A percentile compares a stretch with the other conserved stretches of the same genome.
phyloP scores from a whole-genome alignment of 371 early-diverging fungal species.

The Circinella umbellata region DNA sequence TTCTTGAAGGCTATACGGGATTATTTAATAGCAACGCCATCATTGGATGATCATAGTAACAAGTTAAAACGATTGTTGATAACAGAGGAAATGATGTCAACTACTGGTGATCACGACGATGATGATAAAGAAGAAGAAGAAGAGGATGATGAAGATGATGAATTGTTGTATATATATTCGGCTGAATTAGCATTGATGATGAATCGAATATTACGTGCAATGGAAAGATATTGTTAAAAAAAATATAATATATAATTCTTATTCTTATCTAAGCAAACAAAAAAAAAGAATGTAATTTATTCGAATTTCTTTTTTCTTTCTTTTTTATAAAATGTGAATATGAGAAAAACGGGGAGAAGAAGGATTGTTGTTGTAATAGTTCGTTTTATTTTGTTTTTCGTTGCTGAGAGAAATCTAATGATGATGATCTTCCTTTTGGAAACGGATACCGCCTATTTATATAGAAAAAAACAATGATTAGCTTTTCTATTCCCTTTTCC shows the following conservation, averaged over 20 bases:
- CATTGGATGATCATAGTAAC: not conserved
- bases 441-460: constrained; percentile 72
- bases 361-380: not conserved
- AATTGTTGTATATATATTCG: constrained; percentile 5
- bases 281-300: not conserved
- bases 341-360: not conserved
- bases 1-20: not conserved
- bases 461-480: not conserved
- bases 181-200: constrained; percentile 5
- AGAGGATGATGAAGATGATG: not conserved
- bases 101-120: not conserved
- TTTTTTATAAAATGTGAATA: constrained; percentile 1
- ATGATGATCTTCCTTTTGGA: constrained; percentile 64
- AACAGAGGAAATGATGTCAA: not conserved
- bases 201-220: constrained; percentile 8
- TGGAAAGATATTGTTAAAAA: constrained; percentile 14
- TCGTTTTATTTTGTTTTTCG: constrained; percentile 1
- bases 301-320: not conserved
- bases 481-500: not conserved
- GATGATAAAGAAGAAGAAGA: not conserved
- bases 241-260: not conserved
- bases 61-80: not conserved
- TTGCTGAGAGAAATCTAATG: constrained; percentile 15
- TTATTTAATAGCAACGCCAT: not conserved
- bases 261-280: not conserved